phyloP scores from a whole-genome alignment of 176 grass and related monocot species.

The Eragrostis nindensis region DNA sequence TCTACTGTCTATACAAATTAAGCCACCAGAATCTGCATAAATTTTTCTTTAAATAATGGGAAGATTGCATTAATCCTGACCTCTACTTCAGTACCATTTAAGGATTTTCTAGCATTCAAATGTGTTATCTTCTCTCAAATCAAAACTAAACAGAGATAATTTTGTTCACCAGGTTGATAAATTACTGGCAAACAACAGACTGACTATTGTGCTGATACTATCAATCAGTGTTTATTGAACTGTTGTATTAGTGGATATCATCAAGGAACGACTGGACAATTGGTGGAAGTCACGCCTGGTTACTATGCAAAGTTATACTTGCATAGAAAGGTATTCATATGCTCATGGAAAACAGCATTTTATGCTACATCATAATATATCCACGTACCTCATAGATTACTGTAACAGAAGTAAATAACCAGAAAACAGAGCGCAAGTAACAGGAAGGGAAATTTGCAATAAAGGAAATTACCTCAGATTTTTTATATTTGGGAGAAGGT shows the following conservation, averaged over 20 bases:
- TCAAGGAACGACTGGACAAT: not conserved
- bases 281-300: not conserved
- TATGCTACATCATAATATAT: conserved; percentile 10
- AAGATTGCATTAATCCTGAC: no score
- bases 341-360: conserved; percentile 20
- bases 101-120: not conserved
- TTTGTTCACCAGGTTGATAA: not conserved
- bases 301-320: not conserved
- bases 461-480: conserved; percentile 75
- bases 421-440: conserved; percentile 20
- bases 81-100: not conserved
- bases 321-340: not conserved
- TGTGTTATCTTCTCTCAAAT: not conserved
- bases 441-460: not conserved
- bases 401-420: conserved; percentile 11
- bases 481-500: conserved; percentile 82
- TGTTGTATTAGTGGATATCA: not conserved
- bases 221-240: not conserved
- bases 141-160: not conserved
- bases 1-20: not conserved
- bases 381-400: conserved; percentile 3
- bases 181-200: not conserved
- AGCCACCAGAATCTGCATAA: not conserved
- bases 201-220: not conserved
- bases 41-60: no score